Base-by-base conservation (phyloP, 768 basidiomycete species). In the Chalciporus sphaerocephalus region DNA sequence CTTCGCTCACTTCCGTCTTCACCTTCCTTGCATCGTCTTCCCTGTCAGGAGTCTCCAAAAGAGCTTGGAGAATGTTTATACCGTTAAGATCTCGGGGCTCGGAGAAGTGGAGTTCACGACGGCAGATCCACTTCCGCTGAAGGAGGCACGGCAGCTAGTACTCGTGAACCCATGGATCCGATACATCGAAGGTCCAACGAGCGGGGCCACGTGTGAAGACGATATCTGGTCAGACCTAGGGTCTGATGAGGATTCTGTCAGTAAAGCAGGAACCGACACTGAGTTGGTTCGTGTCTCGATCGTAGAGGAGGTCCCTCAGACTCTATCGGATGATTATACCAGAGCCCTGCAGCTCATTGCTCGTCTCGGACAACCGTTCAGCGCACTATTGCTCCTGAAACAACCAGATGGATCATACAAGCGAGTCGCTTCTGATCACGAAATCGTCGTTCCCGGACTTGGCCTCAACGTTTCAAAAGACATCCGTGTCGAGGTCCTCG, bases 401-500 rank as follows among this genome's bases (percentile, higher is more conserved):
- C 41, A 43, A 5, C 36, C 40, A 1, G 16, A 38, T 34, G 52
- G 37, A 9, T 23, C 38, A 4, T 36, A 53, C 64, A 66, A 57
- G 23, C 62, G 52, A 35, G 46, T 54, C 2, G 52, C 52, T 11
- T 20, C 45, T 15, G 42, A 52, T 17, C 28, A 51, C 13, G 42
- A 53, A 30, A 52, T 52, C 18, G 15, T 53, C 17, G 45, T 44
- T n/a, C 49, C 30, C 13, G 30, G 30, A 13, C 30, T 32, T 32
- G 30, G 30, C 6, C 6, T n/a, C 30, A 32, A 32, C 15, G 30
- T 32, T 32, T 6, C 30, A 8, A 32, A n/a, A 7, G 30, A 32
- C 30, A 32, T 32, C 13, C 30, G 30, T n/a, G 13, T n/a, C 5
- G 30, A 32, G n/a, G 30, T 32, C 3, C n/a, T 32, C 15, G 30